Base-by-base conservation (phyloP, 768 basidiomycete genomes). In the Lactarius quietus region DNA sequence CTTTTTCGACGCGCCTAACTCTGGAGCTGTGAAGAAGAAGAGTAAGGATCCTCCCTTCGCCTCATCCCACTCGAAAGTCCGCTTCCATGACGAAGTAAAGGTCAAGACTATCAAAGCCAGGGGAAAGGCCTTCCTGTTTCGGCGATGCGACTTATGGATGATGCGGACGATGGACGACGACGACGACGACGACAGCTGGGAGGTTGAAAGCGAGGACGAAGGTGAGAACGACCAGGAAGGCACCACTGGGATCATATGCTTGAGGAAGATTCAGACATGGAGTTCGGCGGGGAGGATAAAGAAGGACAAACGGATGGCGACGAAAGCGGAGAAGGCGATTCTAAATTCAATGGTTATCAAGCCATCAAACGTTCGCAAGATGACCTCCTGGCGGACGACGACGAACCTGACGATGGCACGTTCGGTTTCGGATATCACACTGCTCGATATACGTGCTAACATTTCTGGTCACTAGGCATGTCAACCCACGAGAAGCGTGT, bases 401-500 rank as follows among this genome's bases (percentile, higher is more conserved):
- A 86, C 20, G 83, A 84, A 6, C 69, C 70, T n/a, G 78, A 70
- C 55, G 35, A 66, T 71, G 70, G 63, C 67, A 43, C n/a, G 62
- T 57, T 53, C 55, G 8, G 45, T 38, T 67, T 23, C 5, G n/a
- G 29, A n/a, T 28, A 20, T 43, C 28, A 26, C 20, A 3, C n/a
- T 51, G n/a, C 57, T 53, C 35, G 35, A 59, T 28, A 38, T 26
- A 12, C n/a, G n/a, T n/a, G n/a, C 52, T 59, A 14, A 68, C n/a
- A 26, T 28, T 18, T 28, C 28, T 38, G n/a, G 31, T 20, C 62
- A 65, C 29, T 58, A 87, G 86, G 85, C 72, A 74, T 93, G 57
- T 89, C 94, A 0, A 85, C 87, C 0, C 85, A 95, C 72, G 88
- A 96, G 76, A 87, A 83, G 70, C 86, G 92, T n/a, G 82, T 90